Conservation (phyloP, 2,329 filamentous ascomycete genomes). For the Trichoderma sp. region DNA sequence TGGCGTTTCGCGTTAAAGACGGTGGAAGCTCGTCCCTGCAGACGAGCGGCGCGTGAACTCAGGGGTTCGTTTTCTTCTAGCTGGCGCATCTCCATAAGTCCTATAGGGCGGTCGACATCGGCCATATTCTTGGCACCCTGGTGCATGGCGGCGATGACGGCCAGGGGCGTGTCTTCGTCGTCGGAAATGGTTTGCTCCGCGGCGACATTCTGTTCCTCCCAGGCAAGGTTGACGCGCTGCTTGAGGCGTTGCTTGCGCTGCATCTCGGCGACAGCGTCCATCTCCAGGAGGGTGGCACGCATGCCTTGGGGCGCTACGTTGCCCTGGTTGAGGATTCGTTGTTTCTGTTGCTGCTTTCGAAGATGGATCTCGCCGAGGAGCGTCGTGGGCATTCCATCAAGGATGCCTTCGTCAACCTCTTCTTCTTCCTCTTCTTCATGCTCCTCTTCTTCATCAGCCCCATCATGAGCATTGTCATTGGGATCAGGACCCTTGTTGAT, state of each 20-base stretch:
- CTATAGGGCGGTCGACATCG: constrained; percentile 65
- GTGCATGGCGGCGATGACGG: constrained; percentile 68
- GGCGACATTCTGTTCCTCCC: constrained; percentile 70
- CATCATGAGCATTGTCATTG: constrained; percentile 31
- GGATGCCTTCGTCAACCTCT: constrained; percentile 51
- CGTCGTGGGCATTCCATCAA: constrained; percentile 78
- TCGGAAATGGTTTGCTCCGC: constrained; percentile 49
- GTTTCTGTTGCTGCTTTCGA: constrained; percentile 84
- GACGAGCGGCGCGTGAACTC: constrained; percentile 71
- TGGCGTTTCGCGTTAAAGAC: constrained; percentile 43
- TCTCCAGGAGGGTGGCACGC: constrained; percentile 84
- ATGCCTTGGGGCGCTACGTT: constrained; percentile 68
- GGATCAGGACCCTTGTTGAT: constrained; percentile 29
- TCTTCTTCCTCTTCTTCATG: constrained; percentile 48
- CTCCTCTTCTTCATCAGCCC: constrained; percentile 30
- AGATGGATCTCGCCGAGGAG: constrained; percentile 89
- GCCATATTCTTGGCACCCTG: constrained; percentile 53
- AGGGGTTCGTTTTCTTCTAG: constrained; percentile 92
- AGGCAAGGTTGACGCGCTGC: constrained; percentile 82
- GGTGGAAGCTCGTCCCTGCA: constrained; percentile 63
- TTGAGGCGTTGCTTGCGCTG: constrained; percentile 73
- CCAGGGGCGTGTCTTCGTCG: constrained; percentile 87
- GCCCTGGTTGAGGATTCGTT: constrained; percentile 66
- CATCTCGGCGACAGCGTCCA: constrained; percentile 86
- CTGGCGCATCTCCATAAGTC: constrained; percentile 77